Evolutionary conservation across 345 rosid genomes (phyloP), one percentile per base, ranked within the genome.

Genomic region (Eucalyptus microcorys): DNA sequence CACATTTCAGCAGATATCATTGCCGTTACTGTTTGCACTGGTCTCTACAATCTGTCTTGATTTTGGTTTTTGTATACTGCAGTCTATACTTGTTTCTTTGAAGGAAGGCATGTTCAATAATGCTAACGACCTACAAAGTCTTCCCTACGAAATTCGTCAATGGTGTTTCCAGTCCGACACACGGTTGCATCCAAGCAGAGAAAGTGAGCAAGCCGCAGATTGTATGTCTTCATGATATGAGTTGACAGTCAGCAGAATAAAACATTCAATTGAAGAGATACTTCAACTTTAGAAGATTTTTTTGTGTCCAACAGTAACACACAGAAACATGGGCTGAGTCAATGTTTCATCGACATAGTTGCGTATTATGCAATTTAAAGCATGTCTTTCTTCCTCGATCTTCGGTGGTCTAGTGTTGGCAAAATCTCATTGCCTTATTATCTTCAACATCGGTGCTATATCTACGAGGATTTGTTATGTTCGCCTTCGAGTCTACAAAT

Each of bases 61-160:
- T 8, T 85, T 48, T 30, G 87, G 11, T 30, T 66, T 86, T 47
- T 49, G 21, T 15, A 2, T 86, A 79, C 52, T 88, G 90, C 94
- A 96, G 98, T 96, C 96, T 87, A 96, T 96, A 45, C 98, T 96
- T 87, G 99, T 97, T 59, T 97, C 99, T 15, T 92, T 96, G 86
- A 97, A 97, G 91, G 99, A 95, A 91, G 99, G 97, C 90, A 94
- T 97, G 99, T 95, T 97, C 94, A 97, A 95, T 89, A 96, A 97
- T 87, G 99, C 99, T 85, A 94, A 97, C 87, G 94, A 97, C 87
- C 96, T 96, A 91, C 94, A 52, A 52, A 52, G 8, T 96, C 84
- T 97, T 96, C 93, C 94, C 97, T 61, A 97, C 97, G 10, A 97
- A 96, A 90, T 96, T 97, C 40, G 99, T 96, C 61, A 98, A 96